Base-by-base conservation (phyloP, 495 filamentous ascomycete genomes). In the Tuber aestivum region DNA sequence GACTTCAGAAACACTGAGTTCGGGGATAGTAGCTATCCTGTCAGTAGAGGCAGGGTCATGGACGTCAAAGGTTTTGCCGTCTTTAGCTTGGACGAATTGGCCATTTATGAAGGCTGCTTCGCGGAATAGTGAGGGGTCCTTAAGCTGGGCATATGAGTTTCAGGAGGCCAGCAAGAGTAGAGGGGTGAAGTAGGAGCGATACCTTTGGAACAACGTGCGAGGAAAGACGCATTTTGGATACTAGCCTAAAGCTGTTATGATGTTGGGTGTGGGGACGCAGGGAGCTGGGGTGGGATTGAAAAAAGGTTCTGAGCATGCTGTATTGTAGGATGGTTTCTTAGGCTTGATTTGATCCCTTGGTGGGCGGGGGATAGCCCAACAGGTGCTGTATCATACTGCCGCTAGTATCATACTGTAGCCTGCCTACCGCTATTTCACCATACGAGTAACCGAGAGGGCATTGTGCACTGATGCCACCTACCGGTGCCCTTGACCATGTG, bases 41-140 rank as follows among this genome's bases (percentile, higher is more conserved):
- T 89, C 87, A 72, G 87, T 88, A 41, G 87, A 89, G 18, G 90
- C 88, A 3, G 92, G 92, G 82, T 94, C 91, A 87, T 76, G 61
- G 65, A 71, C 91, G 72, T 93, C 88, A 80, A 97, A 97, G 35
- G 92, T 94, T 84, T 93, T 89, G 69, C 91, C 91, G 1, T 92
- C 93, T 78, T 88, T 86, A 56, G 93, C 90, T 73, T 86, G 87
- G 70, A 95, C 87, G 91, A 92, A 97, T 85, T 94, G 89, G 79
- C 93, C 93, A 84, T 96, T 93, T 78, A 97, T 90, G 81, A 94
- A 97, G 78, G 93, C 92, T 76, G 92, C 85, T 50, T 89, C 85
- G 83, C 93, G 94, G 81, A 97, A 89, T 38, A 97, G 89, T 6
- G 92, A 93, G 41, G 88, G 88, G 80, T 97, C 94, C 85, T 91